Percentiles rank a stretch among this genome's conserved stretches.
Evolutionary conservation across 2,329 filamentous ascomycete species (phyloP).

Genomic region (Curvularia eragrostidis): DNA sequence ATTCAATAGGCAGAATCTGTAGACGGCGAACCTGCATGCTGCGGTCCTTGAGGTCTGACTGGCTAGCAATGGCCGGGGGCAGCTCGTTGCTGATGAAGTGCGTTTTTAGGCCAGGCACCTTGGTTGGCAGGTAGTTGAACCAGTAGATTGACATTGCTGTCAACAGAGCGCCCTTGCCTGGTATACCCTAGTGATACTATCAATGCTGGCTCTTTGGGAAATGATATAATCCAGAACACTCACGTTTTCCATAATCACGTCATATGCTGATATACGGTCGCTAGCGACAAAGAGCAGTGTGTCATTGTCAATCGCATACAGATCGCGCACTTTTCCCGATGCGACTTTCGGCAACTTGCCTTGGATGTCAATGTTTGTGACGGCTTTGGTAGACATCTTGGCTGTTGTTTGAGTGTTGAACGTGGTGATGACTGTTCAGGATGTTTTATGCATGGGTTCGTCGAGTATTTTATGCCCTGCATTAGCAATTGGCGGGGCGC

Average conservation of each 20-base stretch:
- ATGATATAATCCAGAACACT: constrained; percentile 23
- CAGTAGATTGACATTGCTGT: constrained; percentile 71
- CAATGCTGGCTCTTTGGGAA: not conserved
- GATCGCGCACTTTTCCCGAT: constrained; percentile 79
- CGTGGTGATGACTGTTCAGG: constrained; percentile 13
- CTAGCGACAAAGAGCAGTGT: constrained; percentile 83
- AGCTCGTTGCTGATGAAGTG: constrained; percentile 68
- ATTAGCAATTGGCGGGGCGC: constrained; percentile 17
- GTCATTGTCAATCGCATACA: constrained; percentile 73
- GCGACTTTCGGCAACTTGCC: constrained; percentile 57
- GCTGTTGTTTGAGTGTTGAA: not conserved
- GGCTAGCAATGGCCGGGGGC: constrained; percentile 58
- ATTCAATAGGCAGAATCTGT: constrained; percentile 79
- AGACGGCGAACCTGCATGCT: constrained; percentile 79
- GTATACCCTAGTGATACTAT: constrained; percentile 63
- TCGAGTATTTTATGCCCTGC: constrained; percentile 31
- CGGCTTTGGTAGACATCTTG: constrained; percentile 38
- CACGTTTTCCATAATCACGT: constrained; percentile 85
- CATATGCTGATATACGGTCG: constrained; percentile 94
- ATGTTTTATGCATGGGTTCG: constrained; percentile 17
- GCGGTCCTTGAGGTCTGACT: constrained; percentile 58
- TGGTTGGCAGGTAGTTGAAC: constrained; percentile 66
- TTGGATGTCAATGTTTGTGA: constrained; percentile 44
- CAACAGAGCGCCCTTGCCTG: constrained; percentile 70
- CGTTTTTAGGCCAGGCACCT: constrained; percentile 65